Base-by-base conservation (phyloP, 345 rosid genomes). In the Eucalyptus pumila region DNA sequence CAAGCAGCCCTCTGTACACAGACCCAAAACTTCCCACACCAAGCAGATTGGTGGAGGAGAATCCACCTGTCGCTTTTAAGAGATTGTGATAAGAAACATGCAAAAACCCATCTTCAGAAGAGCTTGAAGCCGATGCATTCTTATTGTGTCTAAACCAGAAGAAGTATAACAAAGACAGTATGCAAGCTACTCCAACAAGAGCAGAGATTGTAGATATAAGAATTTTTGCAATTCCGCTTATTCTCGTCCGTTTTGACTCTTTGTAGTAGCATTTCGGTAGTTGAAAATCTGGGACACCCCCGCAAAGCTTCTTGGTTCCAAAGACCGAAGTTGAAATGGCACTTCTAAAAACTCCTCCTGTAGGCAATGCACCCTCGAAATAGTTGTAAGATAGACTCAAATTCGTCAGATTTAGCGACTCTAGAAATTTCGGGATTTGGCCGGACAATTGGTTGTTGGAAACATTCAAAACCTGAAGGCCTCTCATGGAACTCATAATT, bases 191-290 rank as follows among this genome's bases (percentile, higher is more conserved):
- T 58, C n/a, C 65, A 1, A 8, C n/a, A 58, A 58, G 7, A 58
- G 65, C 4, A 3, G n/a, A 58, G 65, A 58, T 0, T 5, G 1
- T 26, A 1, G 7, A 26, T 24, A 58, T 58, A 0, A 26, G 14
- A 11, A 58, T 1, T 58, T 58, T 11, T 5, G 11, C 14, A 3
- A 6, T 5, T 60, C n/a, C 4, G 0, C 67, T 60, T 26, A 60
- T 26, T 26, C 24, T 60, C 2, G 0, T 60, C 14, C 0, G 0
- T 60, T 60, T 60, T 11, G 67, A 26, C 67, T 11, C 67, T 60
- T 60, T 3, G 14, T n/a, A n/a, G 37, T 65, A 1, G 4, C 80
- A 67, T 67, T 67, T 67, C 1, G 40, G 80, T 8, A 67, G 40
- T 15, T 32, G 80, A 26, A 67, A 67, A 32, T 32, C 23, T n/a